Percentiles rank a stretch among this genome's conserved stretches.
Evolutionary conservation across 2,329 filamentous ascomycete species (phyloP).

Genomic region (Colletotrichum sp.): DNA sequence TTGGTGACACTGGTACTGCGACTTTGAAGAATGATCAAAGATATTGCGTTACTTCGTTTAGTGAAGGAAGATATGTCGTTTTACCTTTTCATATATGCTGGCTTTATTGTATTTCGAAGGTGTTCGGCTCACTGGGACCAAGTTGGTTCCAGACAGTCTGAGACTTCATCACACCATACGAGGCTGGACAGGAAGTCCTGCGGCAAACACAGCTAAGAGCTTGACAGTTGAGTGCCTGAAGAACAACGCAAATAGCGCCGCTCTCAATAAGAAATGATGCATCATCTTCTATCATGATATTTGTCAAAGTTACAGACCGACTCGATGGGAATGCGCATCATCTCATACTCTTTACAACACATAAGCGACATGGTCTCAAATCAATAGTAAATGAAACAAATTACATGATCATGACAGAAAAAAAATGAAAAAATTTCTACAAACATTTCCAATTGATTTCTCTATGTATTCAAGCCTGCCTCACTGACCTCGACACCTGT

Average conservation of each 20-base stretch:
- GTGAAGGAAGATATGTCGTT: neutral
- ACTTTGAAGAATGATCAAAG: neutral
- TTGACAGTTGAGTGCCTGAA: neutral
- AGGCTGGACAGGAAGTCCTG: neutral
- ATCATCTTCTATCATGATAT: neutral
- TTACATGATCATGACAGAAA: neutral
- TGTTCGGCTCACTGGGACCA: neutral
- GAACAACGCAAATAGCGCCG: neutral
- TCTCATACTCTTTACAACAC: neutral
- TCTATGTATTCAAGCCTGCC: neutral
- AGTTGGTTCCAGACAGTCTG: neutral
- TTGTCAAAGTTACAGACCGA: neutral
- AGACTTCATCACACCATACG: neutral
- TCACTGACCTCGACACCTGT: neutral
- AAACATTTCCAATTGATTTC: neutral
- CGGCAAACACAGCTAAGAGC: neutral
- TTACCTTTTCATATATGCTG: neutral
- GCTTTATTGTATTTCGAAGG: neutral
- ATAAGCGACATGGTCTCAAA: neutral
- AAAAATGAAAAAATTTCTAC: neutral
- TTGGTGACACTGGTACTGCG: neutral
- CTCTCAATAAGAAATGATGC: neutral
- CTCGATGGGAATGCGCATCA: neutral
- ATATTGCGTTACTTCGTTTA: neutral
- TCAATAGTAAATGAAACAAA: rapidly evolving